phyloP scores from a whole-genome alignment of 2,329 filamentous ascomycete species.

The Pyricularia grisea region DNA sequence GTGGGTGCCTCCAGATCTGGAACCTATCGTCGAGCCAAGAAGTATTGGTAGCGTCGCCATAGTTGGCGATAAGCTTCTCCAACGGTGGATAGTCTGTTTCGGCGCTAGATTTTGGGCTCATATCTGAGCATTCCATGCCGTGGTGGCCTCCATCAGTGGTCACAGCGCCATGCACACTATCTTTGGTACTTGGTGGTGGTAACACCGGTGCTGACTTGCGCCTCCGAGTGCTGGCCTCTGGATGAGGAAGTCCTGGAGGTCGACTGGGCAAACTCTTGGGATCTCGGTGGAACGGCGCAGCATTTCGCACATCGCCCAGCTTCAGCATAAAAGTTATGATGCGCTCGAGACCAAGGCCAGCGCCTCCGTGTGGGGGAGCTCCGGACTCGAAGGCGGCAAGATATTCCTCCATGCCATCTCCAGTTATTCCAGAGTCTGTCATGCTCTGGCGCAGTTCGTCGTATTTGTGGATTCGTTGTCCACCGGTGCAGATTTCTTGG shows the following conservation, averaged over 20 bases:
- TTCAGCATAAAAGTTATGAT: constrained; percentile 79
- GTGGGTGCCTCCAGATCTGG: constrained; percentile 72
- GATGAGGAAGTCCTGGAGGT: constrained; percentile 63
- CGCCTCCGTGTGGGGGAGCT: constrained; percentile 80
- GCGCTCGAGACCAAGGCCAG: constrained; percentile 82
- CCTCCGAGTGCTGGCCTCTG: constrained; percentile 68
- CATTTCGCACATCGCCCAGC: constrained; percentile 81
- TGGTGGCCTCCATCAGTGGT: neutral
- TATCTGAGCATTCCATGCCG: neutral
- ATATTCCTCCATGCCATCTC: constrained; percentile 83
- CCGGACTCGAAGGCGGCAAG: constrained; percentile 82
- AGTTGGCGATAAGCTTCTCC: constrained; percentile 87
- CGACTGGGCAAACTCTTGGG: constrained; percentile 74
- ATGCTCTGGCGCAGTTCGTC: constrained; percentile 68
- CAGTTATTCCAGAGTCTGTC: constrained; percentile 64
- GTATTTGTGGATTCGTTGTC: constrained; percentile 84
- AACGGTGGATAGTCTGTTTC: constrained; percentile 56
- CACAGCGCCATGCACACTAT: neutral
- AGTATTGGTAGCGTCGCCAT: constrained; percentile 88
- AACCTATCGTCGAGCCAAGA: constrained; percentile 89
- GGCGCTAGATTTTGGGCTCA: neutral
- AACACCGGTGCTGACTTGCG: neutral
- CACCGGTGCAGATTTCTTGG: constrained; percentile 86
- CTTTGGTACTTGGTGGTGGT: neutral
- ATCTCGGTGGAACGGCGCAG: constrained; percentile 79